Evolutionary conservation across 2,329 filamentous ascomycete species (phyloP).

Genomic region (Aplosporella prunicola): DNA sequence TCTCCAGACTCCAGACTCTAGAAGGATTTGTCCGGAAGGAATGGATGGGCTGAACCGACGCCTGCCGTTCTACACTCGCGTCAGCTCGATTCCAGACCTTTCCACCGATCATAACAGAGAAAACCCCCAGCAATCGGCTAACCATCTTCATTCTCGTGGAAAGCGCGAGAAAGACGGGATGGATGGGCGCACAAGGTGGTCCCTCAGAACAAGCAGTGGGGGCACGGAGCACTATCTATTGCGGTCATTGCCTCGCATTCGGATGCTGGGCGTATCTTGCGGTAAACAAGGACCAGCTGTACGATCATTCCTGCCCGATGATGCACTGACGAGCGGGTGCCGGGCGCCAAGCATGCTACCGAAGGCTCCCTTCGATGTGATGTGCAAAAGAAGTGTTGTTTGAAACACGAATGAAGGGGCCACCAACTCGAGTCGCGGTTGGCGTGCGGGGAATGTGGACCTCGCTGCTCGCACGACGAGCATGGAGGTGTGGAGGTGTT

Average conservation of each 20-base stretch:
- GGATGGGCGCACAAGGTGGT: slow-evolving; percentile 61
- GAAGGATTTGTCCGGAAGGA: slow-evolving; percentile 68
- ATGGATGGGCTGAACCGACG: slow-evolving; percentile 65
- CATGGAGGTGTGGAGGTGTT: slow-evolving; percentile 50
- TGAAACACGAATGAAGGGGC: slow-evolving; percentile 45
- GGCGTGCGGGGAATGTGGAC: slow-evolving; percentile 70
- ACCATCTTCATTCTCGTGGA: slow-evolving; percentile 65
- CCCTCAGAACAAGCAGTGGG: slow-evolving; percentile 73
- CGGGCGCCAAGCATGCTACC: slow-evolving; percentile 71
- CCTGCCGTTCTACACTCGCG: slow-evolving; percentile 65
- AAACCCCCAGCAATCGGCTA: slow-evolving; percentile 64
- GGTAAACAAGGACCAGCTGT: slow-evolving; percentile 73
- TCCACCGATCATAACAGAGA: slow-evolving; percentile 56
- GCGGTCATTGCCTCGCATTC: slow-evolving; percentile 52
- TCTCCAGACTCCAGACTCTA: slow-evolving; percentile 58
- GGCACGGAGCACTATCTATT: slow-evolving; percentile 65
- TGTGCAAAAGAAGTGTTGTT: slow-evolving; percentile 66
- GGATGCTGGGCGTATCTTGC: slow-evolving; percentile 52
- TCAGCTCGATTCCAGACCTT: slow-evolving; percentile 64
- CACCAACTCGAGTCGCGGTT: slow-evolving; percentile 52
- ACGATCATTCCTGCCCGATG: slow-evolving; percentile 71
- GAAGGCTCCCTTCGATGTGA: slow-evolving; percentile 73
- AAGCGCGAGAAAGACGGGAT: slow-evolving; percentile 59
- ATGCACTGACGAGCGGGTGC: slow-evolving; percentile 67
- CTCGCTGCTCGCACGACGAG: slow-evolving; percentile 57